Evolutionary conservation across 2,329 filamentous ascomycete species (phyloP), one percentile per base, ranked within the genome.

Genomic region (Ascochyta lentis): DNA sequence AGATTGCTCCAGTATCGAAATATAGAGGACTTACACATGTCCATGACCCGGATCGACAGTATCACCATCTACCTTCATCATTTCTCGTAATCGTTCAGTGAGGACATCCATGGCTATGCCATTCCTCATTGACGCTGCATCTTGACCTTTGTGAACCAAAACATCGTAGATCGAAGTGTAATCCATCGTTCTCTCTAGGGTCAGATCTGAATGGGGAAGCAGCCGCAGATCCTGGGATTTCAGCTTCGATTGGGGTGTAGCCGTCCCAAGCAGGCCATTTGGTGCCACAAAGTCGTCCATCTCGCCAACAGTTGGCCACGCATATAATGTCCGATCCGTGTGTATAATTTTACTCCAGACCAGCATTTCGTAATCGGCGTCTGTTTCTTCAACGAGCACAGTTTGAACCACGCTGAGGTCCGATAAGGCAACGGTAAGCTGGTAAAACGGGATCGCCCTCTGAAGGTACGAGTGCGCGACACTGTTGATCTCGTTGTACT

Each of bases 251-350:
- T 24, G 57, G 3, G 64, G 70, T 6, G 16, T 23, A 19, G 42
- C 31, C 31, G 29, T 45, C 26, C 41, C 53, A 22, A 55, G 58
- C 22, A 67, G 34, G 0, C 66, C 69, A 57, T 76, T 67, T 0
- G 65, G 62, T 6, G 66, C 62, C 22, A 76, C 49, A 22, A 75
- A 72, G 6, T 69, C 67, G 10, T 67, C 65, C n/a, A 68, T 57
- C 8, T 64, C 55, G 6, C 62, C 39, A 6, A 65, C 35, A 3
- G 40, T 41, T 22, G 46, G 49, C 8, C 9, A 35, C 2, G 50
- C 53, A 24, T 54, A 41, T 9, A 47, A 26, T 13, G 40, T 42
- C 4, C 24, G 33, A 9, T 37, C 47, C 12, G 27, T 12, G 1
- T 26, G 33, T 6, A 54, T 29, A 24, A 16, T 38, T 23, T 39